These are phyloP conservation scores for Leersia perrieri DNA, from an alignment of 176 grass and related monocot genomes.

Conservation along the genomic window DNA sequence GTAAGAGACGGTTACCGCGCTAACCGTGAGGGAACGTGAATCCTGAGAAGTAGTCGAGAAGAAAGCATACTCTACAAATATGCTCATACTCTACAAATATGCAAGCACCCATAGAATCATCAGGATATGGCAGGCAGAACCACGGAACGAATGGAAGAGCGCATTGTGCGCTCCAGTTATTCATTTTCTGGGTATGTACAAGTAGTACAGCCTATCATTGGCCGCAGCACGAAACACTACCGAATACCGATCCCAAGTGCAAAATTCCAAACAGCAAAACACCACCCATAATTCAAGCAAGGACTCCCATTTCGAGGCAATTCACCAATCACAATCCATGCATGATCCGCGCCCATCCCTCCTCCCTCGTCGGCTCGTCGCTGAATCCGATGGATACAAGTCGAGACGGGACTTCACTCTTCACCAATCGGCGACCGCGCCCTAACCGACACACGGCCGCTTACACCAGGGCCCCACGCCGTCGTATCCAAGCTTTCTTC, in stretches of 20 bases:
- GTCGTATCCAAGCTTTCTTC: not conserved
- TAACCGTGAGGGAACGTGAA: no score
- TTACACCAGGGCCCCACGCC: slow-evolving; percentile 30
- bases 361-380: not conserved
- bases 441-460: not conserved
- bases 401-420: not conserved
- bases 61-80: no score
- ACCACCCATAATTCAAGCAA: slow-evolving; percentile 24
- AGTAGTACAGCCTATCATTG: slow-evolving; percentile 20
- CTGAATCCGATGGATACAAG: not conserved
- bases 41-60: no score
- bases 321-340: slow-evolving; percentile 7
- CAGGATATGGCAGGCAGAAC: not conserved
- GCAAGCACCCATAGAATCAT: not conserved
- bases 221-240: not conserved
- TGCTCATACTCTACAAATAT: not conserved
- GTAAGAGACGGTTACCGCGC: no score
- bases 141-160: not conserved
- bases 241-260: slow-evolving; percentile 6
- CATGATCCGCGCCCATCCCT: not conserved
- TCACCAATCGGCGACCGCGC: not conserved
- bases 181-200: slow-evolving; percentile 9
- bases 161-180: slow-evolving; percentile 4
- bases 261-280: slow-evolving; percentile 33
- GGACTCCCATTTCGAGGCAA: slow-evolving; percentile 38